Conservation (phyloP, 371 early-diverging fungal genomes). For the Mortierella sp. region DNA sequence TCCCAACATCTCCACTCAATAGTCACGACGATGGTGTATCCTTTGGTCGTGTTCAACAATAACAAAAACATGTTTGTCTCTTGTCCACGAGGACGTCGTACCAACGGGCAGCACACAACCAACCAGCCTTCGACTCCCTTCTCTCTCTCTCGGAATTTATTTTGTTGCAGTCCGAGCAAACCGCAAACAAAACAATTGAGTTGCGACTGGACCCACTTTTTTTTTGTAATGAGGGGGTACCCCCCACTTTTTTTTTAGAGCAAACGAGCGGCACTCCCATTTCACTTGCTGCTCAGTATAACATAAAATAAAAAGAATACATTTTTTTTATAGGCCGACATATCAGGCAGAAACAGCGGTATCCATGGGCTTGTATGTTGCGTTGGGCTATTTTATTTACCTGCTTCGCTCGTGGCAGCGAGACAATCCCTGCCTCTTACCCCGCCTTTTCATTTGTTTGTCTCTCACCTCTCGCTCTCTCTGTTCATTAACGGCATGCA, state of each 20-base stretch:
- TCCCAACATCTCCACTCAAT: not conserved
- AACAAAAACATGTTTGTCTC: not conserved
- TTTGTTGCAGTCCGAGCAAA: not conserved
- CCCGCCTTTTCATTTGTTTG: constrained; percentile 2
- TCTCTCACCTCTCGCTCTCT: not conserved
- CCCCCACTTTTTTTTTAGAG: not conserved
- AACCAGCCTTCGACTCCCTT: not conserved
- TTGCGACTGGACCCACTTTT: not conserved
- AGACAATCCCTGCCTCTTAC: not conserved
- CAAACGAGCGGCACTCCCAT: not conserved
- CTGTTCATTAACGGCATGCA: not conserved
- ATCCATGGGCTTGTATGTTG: not conserved
- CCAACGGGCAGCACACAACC: not conserved
- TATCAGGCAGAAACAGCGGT: not conserved
- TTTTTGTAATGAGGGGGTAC: not conserved
- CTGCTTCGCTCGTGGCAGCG: constrained; percentile 1
- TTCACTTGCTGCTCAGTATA: no score
- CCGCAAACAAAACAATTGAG: not conserved
- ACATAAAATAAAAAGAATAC: not conserved
- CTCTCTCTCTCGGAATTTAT: constrained; percentile 1
- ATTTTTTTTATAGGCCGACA: not conserved
- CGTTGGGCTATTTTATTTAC: not conserved
- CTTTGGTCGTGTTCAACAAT: not conserved
- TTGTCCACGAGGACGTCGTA: constrained; percentile 1
- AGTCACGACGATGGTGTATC: not conserved